Evolutionary conservation across 2,329 filamentous ascomycete genomes (phyloP).

Genomic region (Cladophialophora carrionii): DNA sequence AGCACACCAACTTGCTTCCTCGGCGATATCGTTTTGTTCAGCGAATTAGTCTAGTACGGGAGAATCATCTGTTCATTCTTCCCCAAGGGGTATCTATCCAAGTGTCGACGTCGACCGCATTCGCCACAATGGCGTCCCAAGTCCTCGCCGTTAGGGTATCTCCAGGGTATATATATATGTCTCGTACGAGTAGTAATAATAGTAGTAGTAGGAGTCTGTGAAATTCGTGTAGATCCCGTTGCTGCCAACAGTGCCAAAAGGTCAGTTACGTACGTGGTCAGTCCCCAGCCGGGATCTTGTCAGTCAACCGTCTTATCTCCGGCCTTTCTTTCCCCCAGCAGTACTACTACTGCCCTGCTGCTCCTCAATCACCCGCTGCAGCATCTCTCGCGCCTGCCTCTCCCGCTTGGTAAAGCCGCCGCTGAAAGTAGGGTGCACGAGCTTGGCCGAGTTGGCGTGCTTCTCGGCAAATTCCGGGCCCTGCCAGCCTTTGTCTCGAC

Average conservation of each 20-base stretch:
- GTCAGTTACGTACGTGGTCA: background rate
- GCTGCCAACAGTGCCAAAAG: background rate
- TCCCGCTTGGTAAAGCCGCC: conserved; percentile 63
- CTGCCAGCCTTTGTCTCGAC: conserved; percentile 69
- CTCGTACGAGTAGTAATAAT: no score
- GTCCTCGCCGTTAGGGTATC: background rate
- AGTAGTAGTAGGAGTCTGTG: background rate
- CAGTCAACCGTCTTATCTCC: conserved; percentile 17
- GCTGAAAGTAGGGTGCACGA: conserved; percentile 65
- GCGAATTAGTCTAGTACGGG: background rate
- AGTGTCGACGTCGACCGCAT: background rate
- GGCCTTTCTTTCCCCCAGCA: conserved; percentile 20
- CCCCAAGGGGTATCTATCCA: background rate
- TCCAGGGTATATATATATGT: background rate
- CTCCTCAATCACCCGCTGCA: conserved; percentile 41
- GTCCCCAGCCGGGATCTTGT: no score
- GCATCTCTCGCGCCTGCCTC: conserved; percentile 53
- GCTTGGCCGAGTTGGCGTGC: conserved; percentile 72
- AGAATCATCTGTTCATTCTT: background rate
- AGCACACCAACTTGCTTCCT: background rate
- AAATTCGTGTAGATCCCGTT: background rate
- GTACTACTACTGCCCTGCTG: background rate
- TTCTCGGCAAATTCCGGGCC: conserved; percentile 72
- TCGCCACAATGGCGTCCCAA: background rate
- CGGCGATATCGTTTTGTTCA: background rate